Evolutionary conservation across 805 yeast genomes (phyloP).

Genomic region (Candida namnaoensis): DNA sequence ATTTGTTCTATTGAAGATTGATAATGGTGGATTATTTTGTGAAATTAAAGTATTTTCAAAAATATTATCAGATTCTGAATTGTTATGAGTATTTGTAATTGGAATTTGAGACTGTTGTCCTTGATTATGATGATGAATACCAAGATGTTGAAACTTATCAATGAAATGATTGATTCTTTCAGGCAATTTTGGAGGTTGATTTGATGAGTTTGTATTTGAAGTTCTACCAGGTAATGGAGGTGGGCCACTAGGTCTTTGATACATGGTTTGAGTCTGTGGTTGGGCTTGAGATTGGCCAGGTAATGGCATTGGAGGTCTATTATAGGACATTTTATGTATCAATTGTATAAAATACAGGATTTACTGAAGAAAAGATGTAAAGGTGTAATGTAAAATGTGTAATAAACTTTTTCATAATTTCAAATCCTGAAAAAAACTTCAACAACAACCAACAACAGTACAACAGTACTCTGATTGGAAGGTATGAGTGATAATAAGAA

Average conservation of each 20-base stretch:
- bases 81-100: not conserved
- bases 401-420: too few species aligned
- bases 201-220: slow-evolving; percentile 4
- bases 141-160: not conserved
- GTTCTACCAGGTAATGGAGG: slow-evolving; percentile 5
- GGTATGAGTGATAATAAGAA: too few species aligned
- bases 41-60: slow-evolving; percentile 2
- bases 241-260: slow-evolving; percentile 1
- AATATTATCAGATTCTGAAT: not conserved
- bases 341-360: too few species aligned
- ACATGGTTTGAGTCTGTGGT: slow-evolving; percentile 1
- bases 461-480: too few species aligned
- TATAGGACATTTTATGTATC: slow-evolving; percentile 15
- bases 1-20: slow-evolving; percentile 23
- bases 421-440: too few species aligned
- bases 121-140: too few species aligned
- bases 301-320: slow-evolving; percentile 21
- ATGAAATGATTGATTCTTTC: not conserved
- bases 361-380: too few species aligned
- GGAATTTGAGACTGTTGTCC: not conserved
- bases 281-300: slow-evolving; percentile 8
- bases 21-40: slow-evolving; percentile 31
- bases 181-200: too few species aligned
- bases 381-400: too few species aligned
- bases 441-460: too few species aligned